Base-by-base conservation (phyloP, 164 flowering plant species). In the Tetracentron sinense region DNA sequence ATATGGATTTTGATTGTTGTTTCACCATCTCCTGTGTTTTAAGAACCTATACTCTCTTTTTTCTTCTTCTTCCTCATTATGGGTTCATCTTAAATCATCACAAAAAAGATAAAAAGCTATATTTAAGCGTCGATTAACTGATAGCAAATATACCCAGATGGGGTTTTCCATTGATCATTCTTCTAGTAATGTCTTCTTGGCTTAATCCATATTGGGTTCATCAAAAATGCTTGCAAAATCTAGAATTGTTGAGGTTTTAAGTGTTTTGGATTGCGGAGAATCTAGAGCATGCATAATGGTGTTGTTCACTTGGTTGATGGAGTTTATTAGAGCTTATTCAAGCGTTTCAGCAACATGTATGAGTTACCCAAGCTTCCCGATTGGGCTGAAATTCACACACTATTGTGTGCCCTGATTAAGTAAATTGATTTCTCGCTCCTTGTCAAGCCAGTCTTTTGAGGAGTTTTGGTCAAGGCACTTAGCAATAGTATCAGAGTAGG, bases 371-470 rank as follows among this genome's bases (percentile, higher is more conserved):
- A 79, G 68, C 75, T 79, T 35, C 90, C 90, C 0, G 59, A 27
- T 54, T 85, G 83, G 89, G 69, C 81, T 53, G 72, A 69, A 56
- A 67, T n/a, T n/a, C n/a, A n/a, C n/a, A n/a, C n/a, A n/a, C n/a
- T n/a, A n/a, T n/a, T n/a, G n/a, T n/a, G n/a, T n/a, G n/a, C n/a
- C n/a, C n/a, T n/a, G n/a, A n/a, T n/a, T n/a, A n/a, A n/a, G n/a
- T n/a, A n/a, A n/a, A n/a, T n/a, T n/a, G n/a, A n/a, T n/a, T n/a
- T n/a, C n/a, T n/a, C n/a, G n/a, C n/a, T n/a, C n/a, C n/a, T n/a
- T n/a, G n/a, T n/a, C n/a, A n/a, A n/a, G n/a, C n/a, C n/a, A n/a
- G n/a, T n/a, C n/a, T n/a, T n/a, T n/a, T n/a, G n/a, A n/a, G n/a
- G n/a, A n/a, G n/a, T n/a, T n/a, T n/a, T n/a, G n/a, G n/a, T n/a